phyloP scores from a whole-genome alignment of 2,329 filamentous ascomycete genomes.

The Alternaria postmessia region DNA sequence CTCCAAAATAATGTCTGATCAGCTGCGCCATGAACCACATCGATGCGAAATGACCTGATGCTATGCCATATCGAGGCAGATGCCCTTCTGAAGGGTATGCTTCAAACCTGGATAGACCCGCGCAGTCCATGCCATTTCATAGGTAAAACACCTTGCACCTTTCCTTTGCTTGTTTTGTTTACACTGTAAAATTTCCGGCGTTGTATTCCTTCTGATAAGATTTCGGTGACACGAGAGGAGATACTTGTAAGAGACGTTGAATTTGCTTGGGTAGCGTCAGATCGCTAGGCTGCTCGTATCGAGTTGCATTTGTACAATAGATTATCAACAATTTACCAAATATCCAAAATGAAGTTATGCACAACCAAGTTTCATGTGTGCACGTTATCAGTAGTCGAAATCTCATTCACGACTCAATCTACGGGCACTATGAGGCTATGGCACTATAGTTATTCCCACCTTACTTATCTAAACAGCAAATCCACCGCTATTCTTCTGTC shows the following conservation, averaged over 20 bases:
- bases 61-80: neutral
- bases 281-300: neutral
- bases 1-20: conserved; percentile 13
- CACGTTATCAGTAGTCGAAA: neutral
- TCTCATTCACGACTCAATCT: neutral
- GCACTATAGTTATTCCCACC: neutral
- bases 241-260: neutral
- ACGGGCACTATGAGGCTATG: neutral
- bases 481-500: conserved; percentile 75
- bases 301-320: conserved; percentile 4
- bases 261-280: conserved; percentile 1
- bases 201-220: neutral
- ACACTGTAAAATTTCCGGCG: conserved; percentile 4
- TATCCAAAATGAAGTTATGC: neutral
- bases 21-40: neutral
- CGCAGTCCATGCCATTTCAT: neutral
- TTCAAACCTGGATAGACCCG: neutral
- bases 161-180: conserved; percentile 1
- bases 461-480: conserved; percentile 57
- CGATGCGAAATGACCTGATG: neutral
- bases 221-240: neutral
- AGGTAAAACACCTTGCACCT: conserved; percentile 10
- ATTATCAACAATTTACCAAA: neutral
- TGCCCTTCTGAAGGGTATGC: neutral
- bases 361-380: neutral